These are phyloP conservation scores for Candida rishiriensis DNA, from an alignment of 805 yeast genomes.

Conservation along the genomic window DNA sequence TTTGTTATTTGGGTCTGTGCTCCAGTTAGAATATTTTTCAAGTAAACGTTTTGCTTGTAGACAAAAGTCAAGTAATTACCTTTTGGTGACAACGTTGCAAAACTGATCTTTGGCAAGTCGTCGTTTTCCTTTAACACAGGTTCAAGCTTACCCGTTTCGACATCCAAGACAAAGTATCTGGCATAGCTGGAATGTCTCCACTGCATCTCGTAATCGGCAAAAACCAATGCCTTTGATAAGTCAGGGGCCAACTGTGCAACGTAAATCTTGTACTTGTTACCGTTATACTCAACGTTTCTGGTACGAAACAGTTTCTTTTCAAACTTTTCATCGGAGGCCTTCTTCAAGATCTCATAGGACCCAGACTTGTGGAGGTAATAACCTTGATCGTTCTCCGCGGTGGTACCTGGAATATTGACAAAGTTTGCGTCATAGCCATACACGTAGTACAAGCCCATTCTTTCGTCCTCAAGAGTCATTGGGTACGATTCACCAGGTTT, in stretches of 20 bases:
- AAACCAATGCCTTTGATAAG: conserved; percentile 48
- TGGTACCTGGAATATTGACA: conserved; percentile 21
- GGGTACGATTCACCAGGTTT: conserved; percentile 9
- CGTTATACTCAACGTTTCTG: conserved; percentile 38
- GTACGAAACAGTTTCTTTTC: conserved; percentile 28
- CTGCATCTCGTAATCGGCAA: conserved; percentile 43
- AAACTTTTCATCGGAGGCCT: conserved; percentile 28
- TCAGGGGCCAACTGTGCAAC: conserved; percentile 40
- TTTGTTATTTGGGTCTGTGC: conserved; percentile 34
- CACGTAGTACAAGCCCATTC: conserved; percentile 28
- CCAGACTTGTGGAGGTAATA: conserved; percentile 27
- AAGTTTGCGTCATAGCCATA: conserved; percentile 22
- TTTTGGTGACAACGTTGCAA: conserved; percentile 59
- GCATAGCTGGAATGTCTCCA: conserved; percentile 72
- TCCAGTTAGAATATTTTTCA: conserved; percentile 34
- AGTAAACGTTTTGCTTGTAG: conserved; percentile 48
- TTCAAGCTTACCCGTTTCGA: conserved; percentile 26
- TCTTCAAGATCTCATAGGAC: conserved; percentile 12
- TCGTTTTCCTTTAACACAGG: conserved; percentile 23
- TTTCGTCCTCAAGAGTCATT: conserved; percentile 25
- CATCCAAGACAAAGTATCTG: conserved; percentile 57
- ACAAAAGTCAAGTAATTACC: conserved; percentile 55
- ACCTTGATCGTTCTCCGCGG: conserved; percentile 41
- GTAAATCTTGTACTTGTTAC: conserved; percentile 35
- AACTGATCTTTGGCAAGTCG: conserved; percentile 37